Evolutionary conservation across 768 basidiomycete species (phyloP).

Genomic region (Amanita rimosa): DNA sequence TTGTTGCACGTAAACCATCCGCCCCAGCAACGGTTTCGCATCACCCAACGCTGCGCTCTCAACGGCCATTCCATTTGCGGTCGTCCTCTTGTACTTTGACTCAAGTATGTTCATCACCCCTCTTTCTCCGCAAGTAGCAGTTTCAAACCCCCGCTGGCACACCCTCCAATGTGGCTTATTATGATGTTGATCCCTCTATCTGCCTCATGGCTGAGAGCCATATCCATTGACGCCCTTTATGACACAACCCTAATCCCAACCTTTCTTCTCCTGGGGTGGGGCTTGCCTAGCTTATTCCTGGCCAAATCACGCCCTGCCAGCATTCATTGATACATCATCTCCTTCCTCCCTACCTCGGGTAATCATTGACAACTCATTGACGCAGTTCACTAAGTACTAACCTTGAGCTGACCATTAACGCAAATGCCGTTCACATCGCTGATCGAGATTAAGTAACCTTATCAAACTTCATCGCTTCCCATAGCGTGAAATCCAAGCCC

Average conservation of each 20-base stretch:
- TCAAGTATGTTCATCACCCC: background rate
- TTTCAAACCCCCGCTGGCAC: background rate
- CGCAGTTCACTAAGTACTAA: background rate
- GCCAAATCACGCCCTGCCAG: background rate
- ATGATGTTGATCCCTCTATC: conserved; percentile 1
- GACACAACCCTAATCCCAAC: conserved; percentile 4
- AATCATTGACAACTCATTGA: background rate
- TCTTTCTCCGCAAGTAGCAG: background rate
- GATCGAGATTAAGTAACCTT: background rate
- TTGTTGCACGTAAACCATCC: background rate
- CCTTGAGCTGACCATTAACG: background rate
- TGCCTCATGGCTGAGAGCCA: conserved; percentile 4
- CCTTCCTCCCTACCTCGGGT: background rate
- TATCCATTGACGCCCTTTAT: background rate
- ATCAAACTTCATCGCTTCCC: background rate
- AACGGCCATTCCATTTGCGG: background rate
- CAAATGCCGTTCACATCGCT: conserved; percentile 4
- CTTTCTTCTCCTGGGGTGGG: background rate
- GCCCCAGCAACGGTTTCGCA: background rate
- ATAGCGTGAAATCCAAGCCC: background rate
- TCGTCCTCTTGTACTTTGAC: background rate
- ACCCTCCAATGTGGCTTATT: conserved; percentile 1
- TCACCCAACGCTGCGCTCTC: background rate
- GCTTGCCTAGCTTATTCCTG: background rate
- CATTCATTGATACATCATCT: background rate